Conservation (phyloP, 495 filamentous ascomycete species). For the Penicillium arizonense region DNA sequence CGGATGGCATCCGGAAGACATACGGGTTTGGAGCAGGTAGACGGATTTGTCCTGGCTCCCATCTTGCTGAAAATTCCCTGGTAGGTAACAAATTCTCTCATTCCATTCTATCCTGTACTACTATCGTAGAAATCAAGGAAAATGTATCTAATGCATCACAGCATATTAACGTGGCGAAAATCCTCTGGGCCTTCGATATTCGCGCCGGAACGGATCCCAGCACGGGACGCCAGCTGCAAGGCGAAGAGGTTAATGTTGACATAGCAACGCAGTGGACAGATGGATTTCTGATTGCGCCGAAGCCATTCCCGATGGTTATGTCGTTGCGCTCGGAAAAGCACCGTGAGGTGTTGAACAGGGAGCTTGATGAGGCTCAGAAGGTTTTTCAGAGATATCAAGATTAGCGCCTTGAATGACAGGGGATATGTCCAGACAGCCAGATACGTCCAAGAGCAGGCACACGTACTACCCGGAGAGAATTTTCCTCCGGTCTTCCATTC, state of each 20-base stretch:
- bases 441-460: no score
- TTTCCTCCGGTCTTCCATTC: no score
- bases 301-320: neutral
- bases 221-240: neutral
- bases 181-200: neutral
- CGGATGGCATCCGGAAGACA: neutral
- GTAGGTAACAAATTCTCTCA: neutral
- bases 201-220: neutral
- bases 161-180: neutral
- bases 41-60: neutral
- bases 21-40: neutral
- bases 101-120: neutral
- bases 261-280: neutral
- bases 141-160: neutral
- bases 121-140: neutral
- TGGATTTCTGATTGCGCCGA: neutral
- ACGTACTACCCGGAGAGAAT: no score
- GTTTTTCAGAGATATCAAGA: neutral
- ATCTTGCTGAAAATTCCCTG: neutral
- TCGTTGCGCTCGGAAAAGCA: neutral
- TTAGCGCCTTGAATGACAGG: neutral
- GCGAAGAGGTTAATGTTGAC: neutral
- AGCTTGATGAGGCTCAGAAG: neutral
- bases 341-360: neutral
- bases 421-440: no score